Percentiles rank a stretch among this genome's conserved stretches.
Conservation (phyloP, 805 yeast species). For the Yamadazyma ubonensis region DNA sequence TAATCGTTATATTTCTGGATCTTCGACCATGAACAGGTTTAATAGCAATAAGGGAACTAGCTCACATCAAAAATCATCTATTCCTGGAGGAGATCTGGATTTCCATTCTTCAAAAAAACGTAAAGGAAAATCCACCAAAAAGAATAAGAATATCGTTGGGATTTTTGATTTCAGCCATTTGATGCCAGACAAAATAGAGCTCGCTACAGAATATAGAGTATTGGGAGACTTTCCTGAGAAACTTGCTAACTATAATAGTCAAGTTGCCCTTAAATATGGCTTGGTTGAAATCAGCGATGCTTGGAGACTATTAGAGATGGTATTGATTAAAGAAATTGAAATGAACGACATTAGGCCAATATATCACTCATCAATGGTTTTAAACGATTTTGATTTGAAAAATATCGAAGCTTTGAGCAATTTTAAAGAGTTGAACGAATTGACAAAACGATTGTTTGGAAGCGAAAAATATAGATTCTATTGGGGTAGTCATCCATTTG, state of each 20-base stretch:
- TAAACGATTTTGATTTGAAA: conserved; percentile 11
- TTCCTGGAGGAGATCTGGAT: conserved; percentile 31
- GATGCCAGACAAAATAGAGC: conserved; percentile 70
- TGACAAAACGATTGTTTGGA: conserved; percentile 11
- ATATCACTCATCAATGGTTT: conserved; percentile 8
- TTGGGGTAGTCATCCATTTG: conserved; percentile 85
- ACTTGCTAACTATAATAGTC: conserved; percentile 67
- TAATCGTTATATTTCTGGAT: conserved; percentile 25
- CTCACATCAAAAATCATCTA: conserved; percentile 36
- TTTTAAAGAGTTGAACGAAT: conserved; percentile 11
- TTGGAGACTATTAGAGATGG: conserved; percentile 63
- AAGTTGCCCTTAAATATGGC: conserved; percentile 64
- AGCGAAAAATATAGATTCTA: conserved; percentile 36
- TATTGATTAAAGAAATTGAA: conserved; percentile 45
- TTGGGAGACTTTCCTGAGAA: conserved; percentile 62
- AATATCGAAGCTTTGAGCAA: conserved; percentile 15
- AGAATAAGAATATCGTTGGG: conserved; percentile 54
- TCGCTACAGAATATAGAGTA: conserved; percentile 66
- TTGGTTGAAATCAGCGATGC: conserved; percentile 64
- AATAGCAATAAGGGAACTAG: conserved; percentile 40
- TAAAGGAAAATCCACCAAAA: conserved; percentile 21
- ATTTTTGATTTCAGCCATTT: conserved; percentile 65
- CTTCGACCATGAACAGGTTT: conserved; percentile 20
- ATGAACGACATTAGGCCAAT: conserved; percentile 16
- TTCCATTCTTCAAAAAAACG: conserved; percentile 17